Percentiles rank a stretch among this genome's conserved stretches.
phyloP scores from a whole-genome alignment of 2,329 filamentous ascomycete species.

The Trichoderma semiorbis region DNA sequence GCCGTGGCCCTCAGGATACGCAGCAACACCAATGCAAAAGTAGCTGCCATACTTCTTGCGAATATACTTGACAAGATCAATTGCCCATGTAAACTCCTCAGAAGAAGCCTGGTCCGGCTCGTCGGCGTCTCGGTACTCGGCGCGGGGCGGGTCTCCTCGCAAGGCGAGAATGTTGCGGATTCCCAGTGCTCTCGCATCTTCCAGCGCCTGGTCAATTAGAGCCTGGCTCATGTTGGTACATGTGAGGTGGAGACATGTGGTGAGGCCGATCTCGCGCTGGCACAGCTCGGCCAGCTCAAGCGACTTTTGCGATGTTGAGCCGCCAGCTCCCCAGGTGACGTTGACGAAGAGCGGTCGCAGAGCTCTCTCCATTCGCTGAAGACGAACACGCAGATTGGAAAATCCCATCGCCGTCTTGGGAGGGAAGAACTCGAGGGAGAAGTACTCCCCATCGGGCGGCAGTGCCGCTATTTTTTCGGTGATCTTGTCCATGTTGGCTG shows the following conservation, averaged over 20 bases:
- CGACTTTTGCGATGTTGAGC: conserved; percentile 85
- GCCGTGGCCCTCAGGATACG: conserved; percentile 92
- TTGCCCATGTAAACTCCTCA: conserved; percentile 81
- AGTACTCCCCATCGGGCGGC: conserved; percentile 77
- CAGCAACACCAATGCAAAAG: conserved; percentile 92
- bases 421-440: conserved; percentile 98
- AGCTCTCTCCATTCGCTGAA: conserved; percentile 91
- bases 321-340: conserved; percentile 96
- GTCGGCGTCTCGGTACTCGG: conserved; percentile 68
- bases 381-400: conserved; percentile 85
- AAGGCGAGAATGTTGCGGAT: conserved; percentile 92
- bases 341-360: conserved; percentile 92
- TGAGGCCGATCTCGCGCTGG: conserved; percentile 85
- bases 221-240: conserved; percentile 95
- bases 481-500: conserved; percentile 70
- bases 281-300: conserved; percentile 93
- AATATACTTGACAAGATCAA: conserved; percentile 89
- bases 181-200: conserved; percentile 84
- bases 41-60: conserved; percentile 82
- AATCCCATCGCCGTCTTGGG: conserved; percentile 96
- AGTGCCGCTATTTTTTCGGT: conserved; percentile 93
- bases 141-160: conserved; percentile 84
- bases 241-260: conserved; percentile 92
- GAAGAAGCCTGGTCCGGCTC: conserved; percentile 59
- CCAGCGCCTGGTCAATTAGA: conserved; percentile 82